Evolutionary conservation across 345 rosid species (phyloP).

Genomic region (Leavenworthia alabamica): DNA sequence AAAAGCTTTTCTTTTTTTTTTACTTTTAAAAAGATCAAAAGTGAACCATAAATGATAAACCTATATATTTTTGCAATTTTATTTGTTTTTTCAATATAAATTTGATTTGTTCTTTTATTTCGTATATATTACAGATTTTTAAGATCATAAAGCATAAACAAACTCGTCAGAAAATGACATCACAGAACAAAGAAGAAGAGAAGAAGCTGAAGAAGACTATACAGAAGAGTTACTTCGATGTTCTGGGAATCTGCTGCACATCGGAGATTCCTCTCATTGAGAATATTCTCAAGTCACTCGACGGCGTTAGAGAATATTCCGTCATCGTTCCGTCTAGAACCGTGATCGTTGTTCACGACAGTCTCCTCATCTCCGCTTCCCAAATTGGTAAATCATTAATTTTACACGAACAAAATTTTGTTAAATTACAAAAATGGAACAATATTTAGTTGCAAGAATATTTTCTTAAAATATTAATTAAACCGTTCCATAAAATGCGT

Average conservation of each 20-base stretch:
- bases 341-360: constrained; percentile 82
- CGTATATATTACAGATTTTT: background rate
- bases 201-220: constrained; percentile 26
- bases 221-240: constrained; percentile 87
- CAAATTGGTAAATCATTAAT: no score
- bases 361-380: constrained; percentile 51
- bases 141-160: no score
- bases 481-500: background rate
- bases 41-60: no score
- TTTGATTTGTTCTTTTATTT: background rate
- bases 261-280: constrained; percentile 77
- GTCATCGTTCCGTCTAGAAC: constrained; percentile 80
- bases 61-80: no score
- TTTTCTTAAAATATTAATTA: no score
- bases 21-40: no score
- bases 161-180: constrained; percentile 21
- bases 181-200: constrained; percentile 12
- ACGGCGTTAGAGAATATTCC: constrained; percentile 59
- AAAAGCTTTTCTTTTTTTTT: no score
- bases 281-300: constrained; percentile 55
- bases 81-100: background rate
- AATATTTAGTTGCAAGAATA: no score
- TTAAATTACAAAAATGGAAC: no score
- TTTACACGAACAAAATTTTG: no score
- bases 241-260: constrained; percentile 77